These are phyloP conservation scores for Bonia amplexicaulis DNA, from an alignment of 176 grass and related monocot genomes.

Conservation along the genomic window DNA sequence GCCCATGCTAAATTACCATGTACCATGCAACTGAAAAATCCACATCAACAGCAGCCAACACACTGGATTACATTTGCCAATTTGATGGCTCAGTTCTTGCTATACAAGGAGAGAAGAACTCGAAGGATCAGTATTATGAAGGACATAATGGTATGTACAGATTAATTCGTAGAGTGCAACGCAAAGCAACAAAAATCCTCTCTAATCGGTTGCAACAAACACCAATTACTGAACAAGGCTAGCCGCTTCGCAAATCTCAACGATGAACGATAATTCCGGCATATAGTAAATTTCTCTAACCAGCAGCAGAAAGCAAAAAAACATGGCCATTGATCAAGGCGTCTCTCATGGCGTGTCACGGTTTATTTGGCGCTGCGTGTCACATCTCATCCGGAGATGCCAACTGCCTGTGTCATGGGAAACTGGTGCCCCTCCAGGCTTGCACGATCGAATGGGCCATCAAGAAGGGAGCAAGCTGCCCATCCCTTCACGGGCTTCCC, in stretches of 20 bases:
- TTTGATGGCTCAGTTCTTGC: background rate
- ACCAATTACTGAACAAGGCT: background rate
- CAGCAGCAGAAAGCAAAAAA: background rate
- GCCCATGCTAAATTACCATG: background rate
- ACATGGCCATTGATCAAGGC: background rate
- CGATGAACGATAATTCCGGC: background rate
- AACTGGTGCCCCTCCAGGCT: conserved; percentile 47
- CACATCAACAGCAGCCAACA: background rate
- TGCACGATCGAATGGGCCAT: conserved; percentile 32
- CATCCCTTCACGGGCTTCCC: conserved; percentile 44
- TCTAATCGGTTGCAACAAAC: background rate
- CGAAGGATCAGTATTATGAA: background rate
- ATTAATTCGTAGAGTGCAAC: background rate
- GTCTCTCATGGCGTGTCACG: background rate
- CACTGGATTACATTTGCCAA: background rate
- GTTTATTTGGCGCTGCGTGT: background rate
- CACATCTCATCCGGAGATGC: conserved; percentile 37
- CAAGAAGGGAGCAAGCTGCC: conserved; percentile 24
- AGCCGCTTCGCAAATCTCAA: background rate
- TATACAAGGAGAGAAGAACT: background rate
- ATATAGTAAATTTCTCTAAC: background rate
- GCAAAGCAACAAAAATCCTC: background rate
- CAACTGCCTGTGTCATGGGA: conserved; percentile 42
- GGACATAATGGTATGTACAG: background rate
- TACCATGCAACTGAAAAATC: background rate